These are phyloP conservation scores for Auriscalpium orientale DNA, from an alignment of 768 basidiomycete species.

Conservation along the genomic window DNA sequence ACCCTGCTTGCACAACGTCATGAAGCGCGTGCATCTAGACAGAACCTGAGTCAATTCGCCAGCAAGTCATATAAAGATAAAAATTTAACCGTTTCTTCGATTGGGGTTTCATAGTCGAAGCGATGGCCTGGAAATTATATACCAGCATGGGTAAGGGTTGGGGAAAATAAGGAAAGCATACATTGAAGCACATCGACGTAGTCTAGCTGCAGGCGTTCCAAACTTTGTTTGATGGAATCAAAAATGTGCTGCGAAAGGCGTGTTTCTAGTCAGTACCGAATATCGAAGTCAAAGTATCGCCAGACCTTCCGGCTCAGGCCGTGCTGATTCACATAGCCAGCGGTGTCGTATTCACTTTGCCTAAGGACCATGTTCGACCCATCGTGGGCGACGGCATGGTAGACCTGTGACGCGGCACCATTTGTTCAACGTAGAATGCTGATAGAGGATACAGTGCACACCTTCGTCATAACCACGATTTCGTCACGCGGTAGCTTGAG, in stretches of 20 bases:
- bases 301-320: constrained; percentile 34
- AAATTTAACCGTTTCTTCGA: constrained; percentile 27
- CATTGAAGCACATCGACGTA: constrained; percentile 71
- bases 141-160: neutral
- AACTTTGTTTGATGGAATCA: constrained; percentile 44
- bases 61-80: neutral
- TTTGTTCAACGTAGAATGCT: neutral
- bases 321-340: constrained; percentile 31
- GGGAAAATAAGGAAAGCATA: constrained; percentile 8
- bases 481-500: constrained; percentile 38
- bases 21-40: constrained; percentile 33
- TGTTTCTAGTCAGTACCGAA: neutral
- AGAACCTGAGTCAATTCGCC: neutral
- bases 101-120: constrained; percentile 35
- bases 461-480: constrained; percentile 47
- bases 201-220: constrained; percentile 61
- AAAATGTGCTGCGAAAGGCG: constrained; percentile 40
- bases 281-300: neutral
- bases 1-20: constrained; percentile 34
- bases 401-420: constrained; percentile 2
- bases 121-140: constrained; percentile 24
- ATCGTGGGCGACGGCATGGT: neutral
- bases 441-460: neutral
- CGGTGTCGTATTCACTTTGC: neutral
- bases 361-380: neutral